Base-by-base conservation (phyloP, 140 eudicot species). In the Ambrosia hybrid region DNA sequence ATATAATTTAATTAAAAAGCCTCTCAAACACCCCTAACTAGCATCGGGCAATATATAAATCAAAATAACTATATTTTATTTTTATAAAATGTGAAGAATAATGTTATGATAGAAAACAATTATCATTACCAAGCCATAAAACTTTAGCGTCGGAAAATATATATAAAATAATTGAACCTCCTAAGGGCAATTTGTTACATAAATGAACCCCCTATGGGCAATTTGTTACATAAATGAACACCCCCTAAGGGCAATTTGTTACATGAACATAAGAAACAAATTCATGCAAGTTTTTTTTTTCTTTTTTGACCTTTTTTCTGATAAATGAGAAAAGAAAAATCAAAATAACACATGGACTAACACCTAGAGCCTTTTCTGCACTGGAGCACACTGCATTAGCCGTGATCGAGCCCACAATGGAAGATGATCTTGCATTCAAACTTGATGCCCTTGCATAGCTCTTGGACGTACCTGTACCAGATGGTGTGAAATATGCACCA, bases 381-480 rank as follows among this genome's bases (percentile, higher is more conserved):
- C 9, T 55, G 66, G 4, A 83, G 87, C 55, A 79, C 81, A 63
- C 87, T 1, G 87, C 87, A 21, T 74, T 68, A 43, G 75, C 62
- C 16, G 84, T 80, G 51, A 83, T 76, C 1, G 82, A 78, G 37
- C 82, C 82, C 49, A 83, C 84, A 6, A 83, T 75, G 14, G 87
- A 71, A 62, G 87, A 80, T 12, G 87, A 81, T 72, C 84, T 79
- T 56, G 87, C 87, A 67, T 85, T 83, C 26, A 83, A 41, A 36
- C 87, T 83, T 8, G 87, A 83, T 6, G 87, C 87, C 57, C 80
- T 83, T 3, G 87, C 87, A 10, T 79, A 83, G 26, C 71, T 83
- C 10, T 70, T 64, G n/a, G 85, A 83, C 2, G 85, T 77, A 8
- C 84, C 77, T 15, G 58, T 69, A 6, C 87, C 87, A 6, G 87